Percentiles rank a stretch among this genome's conserved stretches.
Conservation (phyloP, 2,329 filamentous ascomycete genomes). For the Aspergillus phoenicis region DNA sequence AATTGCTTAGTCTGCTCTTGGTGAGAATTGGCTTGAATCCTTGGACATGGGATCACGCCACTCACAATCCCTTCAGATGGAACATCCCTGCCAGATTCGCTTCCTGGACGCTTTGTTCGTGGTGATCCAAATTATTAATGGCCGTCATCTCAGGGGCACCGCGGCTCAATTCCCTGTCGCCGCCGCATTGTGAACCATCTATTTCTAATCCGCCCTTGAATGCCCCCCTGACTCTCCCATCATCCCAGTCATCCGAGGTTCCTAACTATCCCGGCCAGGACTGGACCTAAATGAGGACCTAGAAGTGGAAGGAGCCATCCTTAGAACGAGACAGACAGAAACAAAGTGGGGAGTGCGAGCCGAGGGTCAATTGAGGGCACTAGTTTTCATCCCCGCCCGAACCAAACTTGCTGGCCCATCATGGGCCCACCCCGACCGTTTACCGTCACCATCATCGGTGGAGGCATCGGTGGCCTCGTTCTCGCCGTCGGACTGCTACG, state of each 20-base stretch:
- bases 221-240: not conserved
- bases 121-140: not conserved
- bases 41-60: not conserved
- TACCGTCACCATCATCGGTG: conserved; percentile 60
- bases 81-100: not conserved
- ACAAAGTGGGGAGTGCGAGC: not conserved
- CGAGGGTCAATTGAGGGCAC: not conserved
- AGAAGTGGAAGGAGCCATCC: not conserved
- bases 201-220: not conserved
- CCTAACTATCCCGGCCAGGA: not conserved
- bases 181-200: not conserved
- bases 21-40: not conserved
- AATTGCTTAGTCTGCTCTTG: no score
- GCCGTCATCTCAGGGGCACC: not conserved
- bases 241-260: not conserved
- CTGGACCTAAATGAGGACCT: not conserved
- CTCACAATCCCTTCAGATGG: not conserved
- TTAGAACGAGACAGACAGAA: not conserved
- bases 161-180: not conserved
- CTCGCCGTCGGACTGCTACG: conserved; percentile 56
- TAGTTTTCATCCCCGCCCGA: not conserved
- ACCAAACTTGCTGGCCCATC: not conserved
- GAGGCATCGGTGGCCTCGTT: conserved; percentile 60
- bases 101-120: not conserved
- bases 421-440: conserved; percentile 35